Base-by-base conservation (phyloP, 345 rosid genomes). In the Heritiera fomes region DNA sequence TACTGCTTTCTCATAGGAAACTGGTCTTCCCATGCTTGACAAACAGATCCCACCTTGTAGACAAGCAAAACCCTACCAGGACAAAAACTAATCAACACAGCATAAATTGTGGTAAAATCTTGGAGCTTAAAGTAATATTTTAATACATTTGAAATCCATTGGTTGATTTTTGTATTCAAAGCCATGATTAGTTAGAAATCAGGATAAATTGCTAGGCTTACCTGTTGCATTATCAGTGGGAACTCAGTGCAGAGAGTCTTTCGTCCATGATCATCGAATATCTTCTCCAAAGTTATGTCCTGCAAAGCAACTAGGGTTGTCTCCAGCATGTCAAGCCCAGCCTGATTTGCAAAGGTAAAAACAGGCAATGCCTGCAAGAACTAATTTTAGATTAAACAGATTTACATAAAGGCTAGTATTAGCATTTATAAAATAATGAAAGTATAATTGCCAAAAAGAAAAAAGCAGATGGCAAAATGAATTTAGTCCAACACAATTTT, bases 221-320 rank as follows among this genome's bases (percentile, higher is more conserved):
- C 99, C 99, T 96, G 99, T 81, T 96, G 98, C 93, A 92, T 90
- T 73, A 96, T 96, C 86, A 92, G 99, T 11, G 98, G 95, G 89
- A 94, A 96, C 87, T 91, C 99, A 0, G 98, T 86, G 84, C 95
- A 92, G 8, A 96, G 94, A 66, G 91, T 85, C 87, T 96, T 96
- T 52, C 91, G 88, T 45, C 97, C 98, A 13, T 91, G 95, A 64
- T 96, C 99, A 82, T 94, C 99, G 43, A 96, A 94, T 83, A 96
- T 96, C 88, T 96, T 94, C 81, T 96, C 99, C 82, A 96, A 76
- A 47, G 97, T 87, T 45, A 96, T 90, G 83, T 94, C 99, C 88
- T 95, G 99, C 76, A 95, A 80, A 2, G 99, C 95, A 32, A 94
- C 97, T 78, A 96, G 83, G 30, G 99, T 96, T 38, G 99, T 96